These are phyloP conservation scores for Phytophthora hibernalis DNA, from an alignment of 352 stramenopile species.

Conservation along the genomic window DNA sequence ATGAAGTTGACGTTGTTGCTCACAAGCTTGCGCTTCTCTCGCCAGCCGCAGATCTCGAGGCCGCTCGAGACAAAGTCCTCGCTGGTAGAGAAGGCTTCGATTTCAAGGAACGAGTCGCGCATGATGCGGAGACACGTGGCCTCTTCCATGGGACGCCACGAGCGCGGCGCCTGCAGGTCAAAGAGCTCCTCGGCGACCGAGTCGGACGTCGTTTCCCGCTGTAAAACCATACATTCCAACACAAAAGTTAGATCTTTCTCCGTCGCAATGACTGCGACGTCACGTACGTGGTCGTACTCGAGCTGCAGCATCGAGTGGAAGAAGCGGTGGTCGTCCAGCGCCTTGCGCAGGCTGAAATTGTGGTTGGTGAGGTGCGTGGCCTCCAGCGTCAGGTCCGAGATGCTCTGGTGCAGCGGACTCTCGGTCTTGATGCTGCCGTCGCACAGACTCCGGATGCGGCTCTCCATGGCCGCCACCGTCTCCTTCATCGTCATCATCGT, in stretches of 20 bases:
- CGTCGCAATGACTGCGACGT: slow-evolving; percentile 11
- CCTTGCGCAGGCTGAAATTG: slow-evolving; percentile 58
- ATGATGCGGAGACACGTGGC: slow-evolving; percentile 51
- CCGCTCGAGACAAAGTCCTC: slow-evolving; percentile 60
- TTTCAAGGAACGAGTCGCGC: slow-evolving; percentile 59
- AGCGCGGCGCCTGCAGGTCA: slow-evolving; percentile 39
- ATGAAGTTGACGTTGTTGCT: slow-evolving; percentile 65
- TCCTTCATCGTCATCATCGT: slow-evolving; percentile 67
- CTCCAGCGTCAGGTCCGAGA: slow-evolving; percentile 51
- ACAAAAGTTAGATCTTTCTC: slow-evolving; percentile 5
- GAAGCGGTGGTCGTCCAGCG: slow-evolving; percentile 60
- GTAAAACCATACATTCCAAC: slow-evolving; percentile 11
- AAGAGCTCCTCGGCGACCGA: slow-evolving; percentile 28
- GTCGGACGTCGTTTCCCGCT: slow-evolving; percentile 46
- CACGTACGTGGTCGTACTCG: slow-evolving; percentile 69
- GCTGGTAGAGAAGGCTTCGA: slow-evolving; percentile 53
- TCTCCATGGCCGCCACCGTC: slow-evolving; percentile 45
- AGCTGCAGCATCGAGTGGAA: slow-evolving; percentile 71
- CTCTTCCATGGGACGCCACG: slow-evolving; percentile 53
- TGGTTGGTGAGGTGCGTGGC: slow-evolving; percentile 53
- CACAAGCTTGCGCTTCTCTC: slow-evolving; percentile 65
- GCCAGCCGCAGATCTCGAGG: slow-evolving; percentile 66
- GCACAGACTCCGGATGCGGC: slow-evolving; percentile 45
- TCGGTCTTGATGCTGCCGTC: slow-evolving; percentile 23
- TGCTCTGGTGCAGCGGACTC: slow-evolving; percentile 29